Conservation (phyloP, 2,329 filamentous ascomycete species). For the Pseudocercospora vitis region DNA sequence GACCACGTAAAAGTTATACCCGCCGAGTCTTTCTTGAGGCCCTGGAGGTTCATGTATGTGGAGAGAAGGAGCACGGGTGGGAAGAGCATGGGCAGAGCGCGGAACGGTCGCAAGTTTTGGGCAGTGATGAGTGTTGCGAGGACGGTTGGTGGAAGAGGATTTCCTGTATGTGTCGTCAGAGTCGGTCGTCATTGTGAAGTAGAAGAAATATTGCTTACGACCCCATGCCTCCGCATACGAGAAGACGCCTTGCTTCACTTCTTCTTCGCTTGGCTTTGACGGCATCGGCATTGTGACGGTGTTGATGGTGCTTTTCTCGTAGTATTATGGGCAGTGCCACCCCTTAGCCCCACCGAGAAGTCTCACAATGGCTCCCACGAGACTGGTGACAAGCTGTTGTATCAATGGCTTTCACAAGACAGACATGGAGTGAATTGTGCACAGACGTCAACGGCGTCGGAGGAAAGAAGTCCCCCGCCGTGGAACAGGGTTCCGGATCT, state of each 20-base stretch:
- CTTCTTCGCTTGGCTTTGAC: slow-evolving; percentile 38
- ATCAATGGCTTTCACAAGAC: slow-evolving; percentile 8
- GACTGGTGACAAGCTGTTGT: not conserved
- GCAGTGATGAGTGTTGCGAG: slow-evolving; percentile 66
- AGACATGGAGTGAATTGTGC: slow-evolving; percentile 9
- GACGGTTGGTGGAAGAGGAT: slow-evolving; percentile 62
- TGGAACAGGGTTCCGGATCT: slow-evolving; percentile 7
- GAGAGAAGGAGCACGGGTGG: slow-evolving; percentile 65
- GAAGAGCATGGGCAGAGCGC: slow-evolving; percentile 65
- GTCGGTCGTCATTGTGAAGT: slow-evolving; percentile 17
- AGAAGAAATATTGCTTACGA: slow-evolving; percentile 43
- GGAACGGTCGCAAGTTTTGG: slow-evolving; percentile 66
- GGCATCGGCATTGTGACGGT: slow-evolving; percentile 43
- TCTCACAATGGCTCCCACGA: not conserved
- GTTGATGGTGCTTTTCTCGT: not conserved
- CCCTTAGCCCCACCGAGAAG: too few relatives aligned
- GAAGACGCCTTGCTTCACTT: slow-evolving; percentile 44
- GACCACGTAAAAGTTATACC: slow-evolving; percentile 66
- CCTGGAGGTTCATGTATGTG: slow-evolving; percentile 64
- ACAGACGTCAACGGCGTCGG: slow-evolving; percentile 14
- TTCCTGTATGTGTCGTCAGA: slow-evolving; percentile 49
- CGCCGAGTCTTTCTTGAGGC: slow-evolving; percentile 63
- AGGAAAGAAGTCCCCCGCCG: not conserved
- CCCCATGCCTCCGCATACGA: slow-evolving; percentile 53
- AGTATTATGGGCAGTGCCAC: too few relatives aligned